Percentiles rank a stretch among this genome's conserved stretches.
phyloP scores from a whole-genome alignment of 768 basidiomycete species.

The Serendipita sp. region DNA sequence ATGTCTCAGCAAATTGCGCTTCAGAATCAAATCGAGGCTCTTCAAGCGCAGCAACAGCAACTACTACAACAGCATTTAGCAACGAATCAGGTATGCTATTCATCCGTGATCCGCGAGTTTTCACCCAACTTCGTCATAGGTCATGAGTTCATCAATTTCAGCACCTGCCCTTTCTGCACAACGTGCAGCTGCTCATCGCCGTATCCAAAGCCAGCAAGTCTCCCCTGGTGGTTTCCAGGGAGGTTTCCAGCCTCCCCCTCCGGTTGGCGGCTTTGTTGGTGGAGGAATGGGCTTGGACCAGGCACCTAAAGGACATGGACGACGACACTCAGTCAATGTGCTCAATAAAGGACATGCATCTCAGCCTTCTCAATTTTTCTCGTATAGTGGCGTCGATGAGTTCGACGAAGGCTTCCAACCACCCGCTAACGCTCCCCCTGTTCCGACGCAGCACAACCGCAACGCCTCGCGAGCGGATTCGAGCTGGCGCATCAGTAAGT shows the following conservation, averaged over 20 bases:
- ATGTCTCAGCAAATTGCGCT: constrained; percentile 80
- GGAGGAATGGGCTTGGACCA: constrained; percentile 38
- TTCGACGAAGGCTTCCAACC: constrained; percentile 73
- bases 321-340: constrained; percentile 84
- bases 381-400: constrained; percentile 32
- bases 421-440: constrained; percentile 32
- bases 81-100: constrained; percentile 53
- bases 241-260: constrained; percentile 11
- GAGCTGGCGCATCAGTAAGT: constrained; percentile 82
- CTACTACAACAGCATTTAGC: constrained; percentile 83
- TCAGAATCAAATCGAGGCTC: constrained; percentile 77
- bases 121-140: constrained; percentile 26
- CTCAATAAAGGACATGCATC: constrained; percentile 45
- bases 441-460: constrained; percentile 44
- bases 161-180: constrained; percentile 41
- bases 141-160: constrained; percentile 56
- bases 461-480: constrained; percentile 59
- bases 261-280: constrained; percentile 18
- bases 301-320: constrained; percentile 72
- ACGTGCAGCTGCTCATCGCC: constrained; percentile 43
- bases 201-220: constrained; percentile 61
- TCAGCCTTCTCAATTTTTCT: constrained; percentile 9
- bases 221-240: constrained; percentile 42
- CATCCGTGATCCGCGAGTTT: not conserved
- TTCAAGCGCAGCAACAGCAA: constrained; percentile 82